Conservation (phyloP, 176 grass and related monocot species). For the Zizania latifolia region DNA sequence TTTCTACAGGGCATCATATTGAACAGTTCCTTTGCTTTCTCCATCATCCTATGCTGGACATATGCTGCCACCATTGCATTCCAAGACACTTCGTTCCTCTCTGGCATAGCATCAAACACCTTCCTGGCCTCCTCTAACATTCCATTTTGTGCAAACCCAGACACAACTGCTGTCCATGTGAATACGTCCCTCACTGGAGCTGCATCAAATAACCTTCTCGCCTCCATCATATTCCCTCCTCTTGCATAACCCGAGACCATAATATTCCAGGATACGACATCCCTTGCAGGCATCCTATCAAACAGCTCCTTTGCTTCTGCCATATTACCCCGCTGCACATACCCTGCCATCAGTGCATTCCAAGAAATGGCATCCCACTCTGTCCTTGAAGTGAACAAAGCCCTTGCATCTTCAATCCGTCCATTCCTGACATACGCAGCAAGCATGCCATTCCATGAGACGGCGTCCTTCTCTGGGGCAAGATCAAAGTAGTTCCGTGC, state of each 20-base stretch:
- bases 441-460: slow-evolving; percentile 88
- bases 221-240: slow-evolving; percentile 52
- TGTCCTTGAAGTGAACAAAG: slow-evolving; percentile 57
- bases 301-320: slow-evolving; percentile 52
- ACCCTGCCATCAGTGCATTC: slow-evolving; percentile 80
- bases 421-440: slow-evolving; percentile 72
- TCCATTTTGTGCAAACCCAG: slow-evolving; percentile 84
- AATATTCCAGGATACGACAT: slow-evolving; percentile 75
- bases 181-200: slow-evolving; percentile 71
- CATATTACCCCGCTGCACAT: slow-evolving; percentile 52
- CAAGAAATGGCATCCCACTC: slow-evolving; percentile 83
- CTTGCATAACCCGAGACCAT: slow-evolving; percentile 78
- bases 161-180: slow-evolving; percentile 84
- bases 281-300: slow-evolving; percentile 63
- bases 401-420: slow-evolving; percentile 45
- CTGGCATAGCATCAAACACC: slow-evolving; percentile 82
- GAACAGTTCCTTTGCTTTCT: slow-evolving; percentile 70
- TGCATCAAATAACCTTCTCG: slow-evolving; percentile 56
- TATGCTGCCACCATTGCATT: slow-evolving; percentile 88
- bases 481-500: slow-evolving; percentile 68
- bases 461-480: slow-evolving; percentile 53
- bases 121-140: slow-evolving; percentile 62
- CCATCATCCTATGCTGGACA: slow-evolving; percentile 57
- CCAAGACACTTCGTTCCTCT: slow-evolving; percentile 72
- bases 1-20: slow-evolving; percentile 65